A percentile compares a stretch with the other conserved stretches of the same genome.
Conservation (phyloP, 495 filamentous ascomycete species). For the Xylaria longipes region DNA sequence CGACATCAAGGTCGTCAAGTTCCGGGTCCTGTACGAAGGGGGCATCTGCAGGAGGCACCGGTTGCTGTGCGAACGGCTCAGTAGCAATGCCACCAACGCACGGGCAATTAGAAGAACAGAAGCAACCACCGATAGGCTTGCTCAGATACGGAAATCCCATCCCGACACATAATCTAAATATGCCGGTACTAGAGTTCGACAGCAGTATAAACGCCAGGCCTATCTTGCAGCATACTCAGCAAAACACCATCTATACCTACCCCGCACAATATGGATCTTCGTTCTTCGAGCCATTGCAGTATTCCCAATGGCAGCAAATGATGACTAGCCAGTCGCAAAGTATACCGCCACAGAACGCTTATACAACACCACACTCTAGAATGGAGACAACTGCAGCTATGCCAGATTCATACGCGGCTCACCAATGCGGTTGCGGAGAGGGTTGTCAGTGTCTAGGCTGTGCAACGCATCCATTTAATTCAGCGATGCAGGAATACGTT, state of each 20-base stretch:
- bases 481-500: conserved; percentile 70
- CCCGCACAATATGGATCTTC: conserved; percentile 48
- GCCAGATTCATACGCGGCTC: conserved; percentile 36
- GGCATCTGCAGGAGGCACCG: conserved; percentile 5
- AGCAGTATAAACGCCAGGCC: conserved; percentile 3
- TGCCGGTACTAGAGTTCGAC: conserved; percentile 14
- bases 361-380: conserved; percentile 14
- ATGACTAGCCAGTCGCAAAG: conserved; percentile 32
- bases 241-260: conserved; percentile 39
- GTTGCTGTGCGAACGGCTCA: conserved; percentile 30
- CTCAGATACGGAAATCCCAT: conserved; percentile 21
- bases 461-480: conserved; percentile 73
- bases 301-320: conserved; percentile 47
- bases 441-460: conserved; percentile 74
- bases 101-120: conserved; percentile 23
- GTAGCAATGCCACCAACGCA: conserved; percentile 15
- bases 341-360: conserved; percentile 19
- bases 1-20: conserved; percentile 27
- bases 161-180: not conserved
- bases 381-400: conserved; percentile 22
- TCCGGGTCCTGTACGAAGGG: conserved; percentile 28
- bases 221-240: conserved; percentile 27
- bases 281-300: conserved; percentile 47
- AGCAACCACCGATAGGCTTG: conserved; percentile 12
- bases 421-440: conserved; percentile 70